Evolutionary conservation across 345 rosid genomes (phyloP), one percentile per base, ranked within the genome.

Genomic region (Hirschfeldia incana): DNA sequence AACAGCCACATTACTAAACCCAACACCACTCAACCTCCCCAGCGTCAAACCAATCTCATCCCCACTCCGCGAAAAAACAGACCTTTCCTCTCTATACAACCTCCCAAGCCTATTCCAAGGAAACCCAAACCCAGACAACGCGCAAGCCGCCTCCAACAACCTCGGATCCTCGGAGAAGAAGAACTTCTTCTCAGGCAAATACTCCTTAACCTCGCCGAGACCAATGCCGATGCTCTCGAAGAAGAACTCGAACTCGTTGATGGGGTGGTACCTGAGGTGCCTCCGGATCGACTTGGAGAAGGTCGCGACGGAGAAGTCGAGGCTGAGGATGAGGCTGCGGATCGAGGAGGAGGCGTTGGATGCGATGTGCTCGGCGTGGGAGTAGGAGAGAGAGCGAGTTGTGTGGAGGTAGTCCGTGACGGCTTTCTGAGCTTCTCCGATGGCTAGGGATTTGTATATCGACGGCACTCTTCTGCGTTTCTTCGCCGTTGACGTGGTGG

Each of bases 171-270:
- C 92, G 2, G 74, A 82, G 32, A 91, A 81, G 79, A 89, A 88
- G 69, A 91, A 89, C 73, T 87, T 88, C 28, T 87, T 77, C 32
- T 64, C 65, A 7, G 94, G 91, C 78, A 89, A 81, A 78, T 82
- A 68, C 12, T 17, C 42, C 0, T 21, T 26, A 42, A 88, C 83
- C 79, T 89, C 88, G n/a, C 34, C 44, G 75, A 84, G 84, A 74
- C 84, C 85, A 61, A 89, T 87, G 39, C 94, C 97, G 70, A 91
- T 88, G 59, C 97, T 89, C 82, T 89, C 97, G 59, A 84, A 88
- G 87, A 91, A 89, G 71, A 91, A 91, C 76, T 88, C 92, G 73
- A 87, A 89, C 74, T 89, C 97, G 80, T 91, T 91, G 30, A 91
- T 81, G 4, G 97, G 97, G 29, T 77, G 32, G 81, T 91, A 91